These are phyloP conservation scores for Pyricularia grisea DNA, from an alignment of 2,329 filamentous ascomycete genomes.

Conservation along the genomic window DNA sequence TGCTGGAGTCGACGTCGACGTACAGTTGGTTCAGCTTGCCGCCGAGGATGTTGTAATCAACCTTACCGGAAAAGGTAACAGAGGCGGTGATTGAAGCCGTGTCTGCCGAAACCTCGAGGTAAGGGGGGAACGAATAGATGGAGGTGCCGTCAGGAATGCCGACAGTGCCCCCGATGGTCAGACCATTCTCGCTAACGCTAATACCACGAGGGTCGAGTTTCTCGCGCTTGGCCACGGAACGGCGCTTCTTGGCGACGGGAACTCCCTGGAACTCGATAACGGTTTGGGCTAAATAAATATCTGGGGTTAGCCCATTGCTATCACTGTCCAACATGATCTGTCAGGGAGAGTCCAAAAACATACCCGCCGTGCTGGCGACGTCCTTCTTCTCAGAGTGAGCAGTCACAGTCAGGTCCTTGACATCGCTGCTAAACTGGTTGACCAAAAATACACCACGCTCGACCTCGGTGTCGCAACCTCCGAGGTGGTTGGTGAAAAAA, in stretches of 20 bases:
- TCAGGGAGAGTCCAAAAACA: slow-evolving; percentile 7
- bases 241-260: slow-evolving; percentile 1
- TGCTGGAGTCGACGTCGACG: slow-evolving; percentile 30
- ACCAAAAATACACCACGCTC: slow-evolving; percentile 29
- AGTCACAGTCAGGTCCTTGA: slow-evolving; percentile 17
- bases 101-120: slow-evolving; percentile 25
- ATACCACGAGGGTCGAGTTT: neutral
- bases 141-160: slow-evolving; percentile 9
- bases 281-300: neutral
- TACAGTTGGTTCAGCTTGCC: slow-evolving; percentile 24
- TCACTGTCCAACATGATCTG: neutral
- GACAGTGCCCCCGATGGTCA: slow-evolving; percentile 26
- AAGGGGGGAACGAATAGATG: slow-evolving; percentile 13
- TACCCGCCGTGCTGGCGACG: slow-evolving; percentile 24
- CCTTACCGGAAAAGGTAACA: slow-evolving; percentile 29
- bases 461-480: slow-evolving; percentile 27
- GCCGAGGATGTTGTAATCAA: slow-evolving; percentile 28
- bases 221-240: neutral
- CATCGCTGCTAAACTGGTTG: slow-evolving; percentile 17
- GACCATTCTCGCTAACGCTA: slow-evolving; percentile 5
- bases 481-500: slow-evolving; percentile 31
- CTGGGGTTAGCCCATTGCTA: neutral
- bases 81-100: slow-evolving; percentile 22
- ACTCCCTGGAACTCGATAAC: slow-evolving; percentile 7
- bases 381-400: slow-evolving; percentile 18